Evolutionary conservation across 306 rosid species (phyloP).

Genomic region (Cercis canadensis): DNA sequence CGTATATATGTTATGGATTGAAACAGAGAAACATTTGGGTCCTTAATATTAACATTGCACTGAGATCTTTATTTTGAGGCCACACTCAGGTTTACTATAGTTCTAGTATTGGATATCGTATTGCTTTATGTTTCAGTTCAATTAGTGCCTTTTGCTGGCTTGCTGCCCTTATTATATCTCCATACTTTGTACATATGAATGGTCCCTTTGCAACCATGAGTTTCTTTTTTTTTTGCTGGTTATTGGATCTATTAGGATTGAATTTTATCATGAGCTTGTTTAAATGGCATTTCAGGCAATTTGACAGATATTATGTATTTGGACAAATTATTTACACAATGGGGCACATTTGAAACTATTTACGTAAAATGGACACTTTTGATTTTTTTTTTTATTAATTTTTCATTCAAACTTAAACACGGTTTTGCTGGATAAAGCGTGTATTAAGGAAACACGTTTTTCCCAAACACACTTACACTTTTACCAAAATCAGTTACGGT

Average conservation of each 20-base stretch:
- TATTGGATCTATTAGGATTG: too few species aligned
- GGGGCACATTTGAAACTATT: too few species aligned
- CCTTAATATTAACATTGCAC: constrained; percentile 85
- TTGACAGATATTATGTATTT: too few species aligned
- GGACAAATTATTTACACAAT: too few species aligned
- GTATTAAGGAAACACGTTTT: too few species aligned
- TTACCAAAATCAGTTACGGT: too few species aligned
- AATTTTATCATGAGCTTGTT: background rate
- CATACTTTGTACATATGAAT: background rate
- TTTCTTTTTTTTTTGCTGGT: background rate
- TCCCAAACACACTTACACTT: too few species aligned
- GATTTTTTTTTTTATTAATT: too few species aligned
- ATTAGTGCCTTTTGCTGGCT: background rate
- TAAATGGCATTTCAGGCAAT: background rate
- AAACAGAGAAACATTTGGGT: constrained; percentile 91
- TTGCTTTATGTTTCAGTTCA: background rate
- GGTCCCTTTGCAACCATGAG: background rate
- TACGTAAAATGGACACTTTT: too few species aligned
- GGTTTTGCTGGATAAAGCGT: too few species aligned
- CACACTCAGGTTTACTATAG: constrained; percentile 72
- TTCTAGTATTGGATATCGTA: background rate
- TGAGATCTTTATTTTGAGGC: constrained; percentile 87
- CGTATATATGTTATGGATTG: constrained; percentile 93
- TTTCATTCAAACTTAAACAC: too few species aligned
- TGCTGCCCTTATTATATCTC: background rate